Base-by-base conservation (phyloP, 2,329 filamentous ascomycete species). In the Cladosporium sp. region DNA sequence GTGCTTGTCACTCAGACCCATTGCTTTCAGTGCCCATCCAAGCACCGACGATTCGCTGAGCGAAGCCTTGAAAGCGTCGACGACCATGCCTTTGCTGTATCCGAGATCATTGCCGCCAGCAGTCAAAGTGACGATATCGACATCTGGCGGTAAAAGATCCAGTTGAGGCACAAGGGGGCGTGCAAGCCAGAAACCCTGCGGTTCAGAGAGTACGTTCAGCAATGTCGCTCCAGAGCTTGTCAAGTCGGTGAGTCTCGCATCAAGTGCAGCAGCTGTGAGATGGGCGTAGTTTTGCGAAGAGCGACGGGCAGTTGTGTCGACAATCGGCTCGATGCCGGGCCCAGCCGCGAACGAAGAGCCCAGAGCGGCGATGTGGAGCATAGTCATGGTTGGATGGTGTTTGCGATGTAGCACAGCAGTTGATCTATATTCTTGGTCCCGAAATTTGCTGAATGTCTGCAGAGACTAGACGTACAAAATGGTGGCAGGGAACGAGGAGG, bases 141-240 rank as follows among this genome's bases (percentile, higher is more conserved):
- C 26, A 57, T 32, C 52, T 30, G 18, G 18, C 18, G 28, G 18
- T 21, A 57, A 18, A 28, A 15, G 28, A 15, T 57, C 52, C 28
- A 57, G 52, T 15, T 57, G 52, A 11, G 52, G 52, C 34, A 21
- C 28, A n/a, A 18, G 71, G 70, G 15, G 77, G 68, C 26, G 80
- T 72, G 67, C 36, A 18, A 41, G 36, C 36, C 15, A 41, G 6
- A 41, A 41, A 14, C 36, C 6, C 36, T 41, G 36, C 36, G 36
- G 36, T n/a, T 41, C 15, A 6, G 36, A 41, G 14, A 41, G 36
- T 15, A 41, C 36, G 36, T 80, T 78, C 10, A 76, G 71, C n/a
- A 81, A 73, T 2, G 77, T 79, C 2, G 78, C 77, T 64, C 78
- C 78, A 11, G 75, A 77, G 4, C 79, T 77, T 18, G 74, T 67